Conservation (phyloP, 1,284 basidiomycete species). For the Cryptococcus amylolentus region DNA sequence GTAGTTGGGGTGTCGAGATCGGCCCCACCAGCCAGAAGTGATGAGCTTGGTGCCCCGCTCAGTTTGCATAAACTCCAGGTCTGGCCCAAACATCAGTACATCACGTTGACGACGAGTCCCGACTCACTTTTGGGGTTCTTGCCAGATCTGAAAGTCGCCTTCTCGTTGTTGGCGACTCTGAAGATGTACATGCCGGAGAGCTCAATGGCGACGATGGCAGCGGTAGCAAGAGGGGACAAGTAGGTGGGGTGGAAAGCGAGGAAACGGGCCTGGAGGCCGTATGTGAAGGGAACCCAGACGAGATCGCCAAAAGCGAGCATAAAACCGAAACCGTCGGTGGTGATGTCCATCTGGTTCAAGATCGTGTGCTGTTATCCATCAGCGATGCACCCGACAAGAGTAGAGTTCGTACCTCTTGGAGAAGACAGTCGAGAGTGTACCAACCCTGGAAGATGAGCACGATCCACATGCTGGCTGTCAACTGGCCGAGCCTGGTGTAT, state of each 20-base stretch:
- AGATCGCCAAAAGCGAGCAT: conserved; percentile 96
- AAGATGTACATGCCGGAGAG: conserved; percentile 87
- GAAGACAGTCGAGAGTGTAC: conserved; percentile 82
- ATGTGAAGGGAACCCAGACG: conserved; percentile 91
- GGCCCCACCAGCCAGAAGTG: conserved; percentile 96
- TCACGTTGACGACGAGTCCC: not conserved
- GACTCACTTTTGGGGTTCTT: conserved; percentile 77
- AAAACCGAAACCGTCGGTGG: conserved; percentile 96
- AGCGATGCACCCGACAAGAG: not conserved
- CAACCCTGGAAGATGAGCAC: conserved; percentile 80
- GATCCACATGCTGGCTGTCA: conserved; percentile 91
- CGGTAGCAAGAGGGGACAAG: conserved; percentile 64
- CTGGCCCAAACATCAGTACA: conserved; percentile 28
- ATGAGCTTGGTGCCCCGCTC: conserved; percentile 83
- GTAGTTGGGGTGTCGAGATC: conserved; percentile 90
- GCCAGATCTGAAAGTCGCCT: conserved; percentile 92
- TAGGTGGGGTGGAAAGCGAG: conserved; percentile 82
- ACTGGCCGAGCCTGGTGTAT: conserved; percentile 64
- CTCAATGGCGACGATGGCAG: conserved; percentile 66
- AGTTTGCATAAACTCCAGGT: conserved; percentile 79
- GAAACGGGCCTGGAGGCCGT: conserved; percentile 89
- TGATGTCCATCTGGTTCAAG: conserved; percentile 97
- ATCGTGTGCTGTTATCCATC: conserved; percentile 58
- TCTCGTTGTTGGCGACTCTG: conserved; percentile 82
- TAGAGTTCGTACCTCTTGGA: conserved; percentile 68